Evolutionary conservation across 148 eudicot species (phyloP), one percentile per base, ranked within the genome.

Genomic region (Euryodendron excelsum): DNA sequence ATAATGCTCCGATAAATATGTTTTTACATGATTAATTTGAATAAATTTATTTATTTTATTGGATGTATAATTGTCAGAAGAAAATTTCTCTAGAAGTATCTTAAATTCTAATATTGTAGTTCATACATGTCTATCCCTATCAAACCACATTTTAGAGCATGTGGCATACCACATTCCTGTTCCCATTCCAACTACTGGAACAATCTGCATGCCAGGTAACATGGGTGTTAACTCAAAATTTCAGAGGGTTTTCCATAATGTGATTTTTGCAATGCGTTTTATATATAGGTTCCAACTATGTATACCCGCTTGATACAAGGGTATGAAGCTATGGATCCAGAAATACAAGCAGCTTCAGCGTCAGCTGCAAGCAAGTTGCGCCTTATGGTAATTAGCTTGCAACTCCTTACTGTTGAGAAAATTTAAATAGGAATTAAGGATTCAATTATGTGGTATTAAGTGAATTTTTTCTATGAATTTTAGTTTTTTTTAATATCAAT

Each of bases 251-350:
- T 8, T 55, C n/a, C 14, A 1, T 63, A 70, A 44, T 45, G 61
- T 58, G 59, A 77, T 56, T 68, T 33, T 58, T 60, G 48, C 48
- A 28, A 15, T 74, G 3, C 55, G 50, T 83, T 60, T 31, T 1
- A 45, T 78, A 18, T 87, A 69, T 85, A 96, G 99, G 99, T 96
- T 83, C 99, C 99, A 75, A 96, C 99, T 53, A 96, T 96, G 93
- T 96, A 93, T 80, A 88, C 98, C 69, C 89, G 99, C 69, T 76
- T 96, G 80, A 93, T 93, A 79, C 99, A 96, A 91, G 99, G 99
- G 68, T 96, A 93, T 85, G 99, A 96, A 88, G 91, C 89, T 59
- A 96, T 96, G 99, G 92, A 89, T 72, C 87, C 94, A 52, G 98
- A 91, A 47, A 33, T 80, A 59, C 92, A 89, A 80, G 79, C 76